These are phyloP conservation scores for Bruguiera sexangula DNA, from an alignment of 345 rosid species.

Conservation along the genomic window DNA sequence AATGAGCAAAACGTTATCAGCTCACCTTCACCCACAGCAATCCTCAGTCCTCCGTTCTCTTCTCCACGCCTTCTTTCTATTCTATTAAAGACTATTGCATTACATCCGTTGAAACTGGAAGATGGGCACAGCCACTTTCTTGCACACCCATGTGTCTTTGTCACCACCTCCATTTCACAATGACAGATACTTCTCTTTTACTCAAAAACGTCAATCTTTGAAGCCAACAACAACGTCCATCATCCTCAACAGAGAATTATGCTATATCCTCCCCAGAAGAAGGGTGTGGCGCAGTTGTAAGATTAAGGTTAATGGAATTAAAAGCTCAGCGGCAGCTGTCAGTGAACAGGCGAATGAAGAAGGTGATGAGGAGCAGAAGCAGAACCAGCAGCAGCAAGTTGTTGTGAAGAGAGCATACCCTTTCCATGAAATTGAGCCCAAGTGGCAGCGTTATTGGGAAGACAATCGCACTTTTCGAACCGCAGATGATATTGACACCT, in stretches of 20 bases:
- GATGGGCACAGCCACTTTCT: not conserved
- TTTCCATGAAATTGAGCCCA: conserved; percentile 83
- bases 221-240: conserved; percentile 4
- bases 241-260: conserved; percentile 3
- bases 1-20: too few relatives aligned
- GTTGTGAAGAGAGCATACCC: conserved; percentile 68
- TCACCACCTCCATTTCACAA: conserved; percentile 1
- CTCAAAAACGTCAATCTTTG: conserved; percentile 20
- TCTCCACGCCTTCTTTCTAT: too few relatives aligned
- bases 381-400: conserved; percentile 20
- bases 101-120: not conserved
- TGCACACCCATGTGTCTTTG: not conserved
- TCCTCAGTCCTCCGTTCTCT: too few relatives aligned
- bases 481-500: conserved; percentile 74
- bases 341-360: conserved; percentile 12
- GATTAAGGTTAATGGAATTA: conserved; percentile 8
- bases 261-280: conserved; percentile 16
- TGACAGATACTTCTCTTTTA: not conserved
- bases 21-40: too few relatives aligned
- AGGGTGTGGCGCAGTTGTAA: conserved; percentile 2
- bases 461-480: conserved; percentile 69
- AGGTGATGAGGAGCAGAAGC: conserved; percentile 24
- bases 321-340: conserved; percentile 1
- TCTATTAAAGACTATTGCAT: too few relatives aligned
- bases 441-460: conserved; percentile 91